Percentiles rank a stretch among this genome's conserved stretches.
Conservation (phyloP, 176 grass and related monocot genomes). For the Dendrocalamus sinicus region DNA sequence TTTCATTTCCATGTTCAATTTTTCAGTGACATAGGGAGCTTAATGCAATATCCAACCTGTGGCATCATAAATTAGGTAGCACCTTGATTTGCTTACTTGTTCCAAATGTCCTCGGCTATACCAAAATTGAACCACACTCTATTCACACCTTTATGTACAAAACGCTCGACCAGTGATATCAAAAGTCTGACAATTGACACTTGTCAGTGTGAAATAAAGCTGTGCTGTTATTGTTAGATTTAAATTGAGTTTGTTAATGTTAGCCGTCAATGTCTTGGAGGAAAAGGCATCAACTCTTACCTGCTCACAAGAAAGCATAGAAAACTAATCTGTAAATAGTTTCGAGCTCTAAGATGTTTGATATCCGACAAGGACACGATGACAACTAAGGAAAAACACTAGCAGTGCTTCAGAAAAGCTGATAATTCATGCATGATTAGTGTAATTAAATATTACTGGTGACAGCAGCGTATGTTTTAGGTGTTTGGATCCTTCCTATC, state of each 20-base stretch:
- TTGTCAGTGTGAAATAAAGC: slow-evolving; percentile 49
- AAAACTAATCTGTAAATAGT: slow-evolving; percentile 48
- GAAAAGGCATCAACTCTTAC: slow-evolving; percentile 74
- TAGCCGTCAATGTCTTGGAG: slow-evolving; percentile 69
- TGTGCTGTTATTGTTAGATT: slow-evolving; percentile 45
- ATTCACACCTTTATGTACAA: slow-evolving; percentile 52
- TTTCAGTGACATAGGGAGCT: slow-evolving; percentile 57
- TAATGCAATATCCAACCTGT: slow-evolving; percentile 53
- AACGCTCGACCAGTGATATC: slow-evolving; percentile 5
- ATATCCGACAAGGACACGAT: slow-evolving; percentile 55
- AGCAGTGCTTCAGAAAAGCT: slow-evolving; percentile 51
- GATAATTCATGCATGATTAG: slow-evolving; percentile 53
- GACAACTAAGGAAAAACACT: slow-evolving; percentile 54
- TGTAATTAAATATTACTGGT: slow-evolving; percentile 51
- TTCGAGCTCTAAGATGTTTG: slow-evolving; percentile 53
- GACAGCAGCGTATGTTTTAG: slow-evolving; percentile 45
- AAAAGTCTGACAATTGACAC: slow-evolving; percentile 31
- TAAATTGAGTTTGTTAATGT: slow-evolving; percentile 52
- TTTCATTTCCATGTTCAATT: neutral
- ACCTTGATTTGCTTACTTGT: slow-evolving; percentile 54
- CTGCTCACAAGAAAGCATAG: slow-evolving; percentile 70
- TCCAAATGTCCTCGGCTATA: slow-evolving; percentile 48
- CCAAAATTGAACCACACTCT: slow-evolving; percentile 47
- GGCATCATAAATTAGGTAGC: slow-evolving; percentile 55
- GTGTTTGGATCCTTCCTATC: slow-evolving; percentile 61